Evolutionary conservation across 1,284 basidiomycete genomes (phyloP).

Genomic region (Fomitopsis pinicola): DNA sequence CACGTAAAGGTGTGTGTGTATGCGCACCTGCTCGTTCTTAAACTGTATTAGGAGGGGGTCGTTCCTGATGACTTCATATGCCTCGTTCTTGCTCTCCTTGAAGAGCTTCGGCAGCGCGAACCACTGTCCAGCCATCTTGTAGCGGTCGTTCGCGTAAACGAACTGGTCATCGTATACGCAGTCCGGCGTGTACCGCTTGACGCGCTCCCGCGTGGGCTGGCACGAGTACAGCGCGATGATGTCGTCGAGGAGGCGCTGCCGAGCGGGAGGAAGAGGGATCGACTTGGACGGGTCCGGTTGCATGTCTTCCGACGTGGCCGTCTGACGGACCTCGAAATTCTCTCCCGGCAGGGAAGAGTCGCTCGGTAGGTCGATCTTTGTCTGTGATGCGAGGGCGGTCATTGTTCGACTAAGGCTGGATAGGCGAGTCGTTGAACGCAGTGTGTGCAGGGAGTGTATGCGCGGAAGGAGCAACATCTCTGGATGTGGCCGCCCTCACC

Average conservation of each 20-base stretch:
- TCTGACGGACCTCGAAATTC: constrained; percentile 24
- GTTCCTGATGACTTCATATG: constrained; percentile 26
- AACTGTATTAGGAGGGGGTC: constrained; percentile 30
- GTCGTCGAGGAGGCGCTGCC: constrained; percentile 26
- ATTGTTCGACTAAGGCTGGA: background rate
- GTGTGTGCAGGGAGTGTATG: background rate
- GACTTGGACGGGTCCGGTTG: constrained; percentile 26
- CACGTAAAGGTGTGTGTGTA: background rate
- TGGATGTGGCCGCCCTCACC: background rate
- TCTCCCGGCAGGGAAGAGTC: constrained; percentile 23
- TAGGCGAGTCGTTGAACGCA: background rate
- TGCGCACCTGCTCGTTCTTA: constrained; percentile 28
- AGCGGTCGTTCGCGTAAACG: constrained; percentile 29
- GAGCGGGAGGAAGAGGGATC: constrained; percentile 22
- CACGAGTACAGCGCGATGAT: constrained; percentile 27
- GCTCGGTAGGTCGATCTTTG: constrained; percentile 12
- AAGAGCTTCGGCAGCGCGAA: constrained; percentile 31
- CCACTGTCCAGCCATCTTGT: constrained; percentile 32
- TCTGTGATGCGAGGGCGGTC: background rate
- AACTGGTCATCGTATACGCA: constrained; percentile 31
- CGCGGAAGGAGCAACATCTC: background rate
- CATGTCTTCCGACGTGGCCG: constrained; percentile 20
- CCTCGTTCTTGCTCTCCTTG: constrained; percentile 25
- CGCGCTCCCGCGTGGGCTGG: constrained; percentile 25
- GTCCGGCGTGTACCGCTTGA: constrained; percentile 27